Evolutionary conservation across 352 stramenopile species (phyloP).

Genomic region (Phytophthora citrophthora): DNA sequence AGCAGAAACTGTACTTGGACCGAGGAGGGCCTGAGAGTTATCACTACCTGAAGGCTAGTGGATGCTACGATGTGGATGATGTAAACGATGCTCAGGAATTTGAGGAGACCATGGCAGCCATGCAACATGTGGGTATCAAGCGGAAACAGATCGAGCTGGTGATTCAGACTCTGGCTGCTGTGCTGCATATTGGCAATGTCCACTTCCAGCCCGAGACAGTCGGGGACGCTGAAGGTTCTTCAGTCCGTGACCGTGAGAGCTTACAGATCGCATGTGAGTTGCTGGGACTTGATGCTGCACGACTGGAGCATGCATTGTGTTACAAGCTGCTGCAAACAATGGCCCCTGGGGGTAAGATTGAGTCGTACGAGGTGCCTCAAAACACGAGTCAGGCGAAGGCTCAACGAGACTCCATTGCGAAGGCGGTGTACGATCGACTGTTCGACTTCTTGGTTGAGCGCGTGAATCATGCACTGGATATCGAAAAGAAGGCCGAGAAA

Average conservation of each 20-base stretch:
- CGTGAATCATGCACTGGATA: slow-evolving; percentile 86
- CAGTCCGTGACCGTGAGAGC: slow-evolving; percentile 49
- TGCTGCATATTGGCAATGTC: slow-evolving; percentile 85
- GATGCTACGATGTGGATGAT: slow-evolving; percentile 91
- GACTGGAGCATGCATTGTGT: slow-evolving; percentile 77
- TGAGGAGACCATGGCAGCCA: slow-evolving; percentile 85
- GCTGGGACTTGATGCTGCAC: slow-evolving; percentile 66
- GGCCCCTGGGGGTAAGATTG: slow-evolving; percentile 81
- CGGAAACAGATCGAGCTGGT: slow-evolving; percentile 90
- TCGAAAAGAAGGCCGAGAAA: slow-evolving; percentile 85
- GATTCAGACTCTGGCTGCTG: slow-evolving; percentile 78
- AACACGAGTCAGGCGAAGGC: slow-evolving; percentile 89
- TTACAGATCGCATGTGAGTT: slow-evolving; percentile 74
- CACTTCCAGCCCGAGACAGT: slow-evolving; percentile 68
- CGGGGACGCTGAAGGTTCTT: slow-evolving; percentile 77
- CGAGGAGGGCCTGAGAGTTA: slow-evolving; percentile 73
- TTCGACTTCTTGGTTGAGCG: slow-evolving; percentile 97
- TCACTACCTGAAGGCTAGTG: slow-evolving; percentile 89
- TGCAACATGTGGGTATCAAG: slow-evolving; percentile 91
- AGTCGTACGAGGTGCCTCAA: slow-evolving; percentile 89
- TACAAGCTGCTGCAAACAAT: slow-evolving; percentile 90
- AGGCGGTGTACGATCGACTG: slow-evolving; percentile 95
- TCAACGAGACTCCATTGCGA: slow-evolving; percentile 96
- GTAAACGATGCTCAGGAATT: slow-evolving; percentile 92
- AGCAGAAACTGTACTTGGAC: slow-evolving; percentile 77